phyloP scores from a whole-genome alignment of 768 basidiomycete genomes.

The Coprinellus aureogranulatus region DNA sequence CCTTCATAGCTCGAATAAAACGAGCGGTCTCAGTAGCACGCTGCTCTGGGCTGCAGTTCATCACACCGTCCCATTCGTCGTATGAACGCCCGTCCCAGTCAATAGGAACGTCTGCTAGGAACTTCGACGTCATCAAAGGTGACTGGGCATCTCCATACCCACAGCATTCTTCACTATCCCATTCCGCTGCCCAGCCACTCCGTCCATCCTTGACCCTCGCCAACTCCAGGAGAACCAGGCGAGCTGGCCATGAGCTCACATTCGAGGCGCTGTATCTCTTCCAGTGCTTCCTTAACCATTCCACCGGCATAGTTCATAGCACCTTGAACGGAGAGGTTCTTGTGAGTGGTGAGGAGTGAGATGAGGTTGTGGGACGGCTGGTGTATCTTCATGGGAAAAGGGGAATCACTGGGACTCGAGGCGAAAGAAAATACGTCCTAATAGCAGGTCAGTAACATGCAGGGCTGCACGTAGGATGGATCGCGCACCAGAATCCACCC shows the following conservation, averaged over 20 bases:
- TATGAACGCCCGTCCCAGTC: not conserved
- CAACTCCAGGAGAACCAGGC: not conserved
- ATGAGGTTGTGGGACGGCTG: conserved; percentile 5
- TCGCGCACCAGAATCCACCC: conserved; percentile 50
- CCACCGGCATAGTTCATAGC: conserved; percentile 12
- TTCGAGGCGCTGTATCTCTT: conserved; percentile 7
- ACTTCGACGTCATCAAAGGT: not conserved
- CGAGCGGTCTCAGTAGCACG: not conserved
- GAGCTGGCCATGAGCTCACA: not conserved
- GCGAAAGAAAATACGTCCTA: conserved; percentile 10
- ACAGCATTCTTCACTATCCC: not conserved
- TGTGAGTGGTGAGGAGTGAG: conserved; percentile 6
- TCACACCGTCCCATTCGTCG: not conserved
- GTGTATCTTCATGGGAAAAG: not conserved
- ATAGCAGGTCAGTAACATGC: not conserved
- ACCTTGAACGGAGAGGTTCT: conserved; percentile 8
- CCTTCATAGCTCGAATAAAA: conserved; percentile 6
- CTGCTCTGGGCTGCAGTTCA: not conserved
- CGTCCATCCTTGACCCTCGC: too few relatives aligned
- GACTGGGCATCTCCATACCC: not conserved
- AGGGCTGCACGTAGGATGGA: too few relatives aligned
- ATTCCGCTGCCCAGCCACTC: too few relatives aligned
- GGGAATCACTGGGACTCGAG: not conserved
- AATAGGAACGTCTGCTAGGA: not conserved
- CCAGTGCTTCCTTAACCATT: conserved; percentile 8